phyloP scores from a whole-genome alignment of 192 early-diverging fungal genomes.

The Gaertneriomyces sp. region DNA sequence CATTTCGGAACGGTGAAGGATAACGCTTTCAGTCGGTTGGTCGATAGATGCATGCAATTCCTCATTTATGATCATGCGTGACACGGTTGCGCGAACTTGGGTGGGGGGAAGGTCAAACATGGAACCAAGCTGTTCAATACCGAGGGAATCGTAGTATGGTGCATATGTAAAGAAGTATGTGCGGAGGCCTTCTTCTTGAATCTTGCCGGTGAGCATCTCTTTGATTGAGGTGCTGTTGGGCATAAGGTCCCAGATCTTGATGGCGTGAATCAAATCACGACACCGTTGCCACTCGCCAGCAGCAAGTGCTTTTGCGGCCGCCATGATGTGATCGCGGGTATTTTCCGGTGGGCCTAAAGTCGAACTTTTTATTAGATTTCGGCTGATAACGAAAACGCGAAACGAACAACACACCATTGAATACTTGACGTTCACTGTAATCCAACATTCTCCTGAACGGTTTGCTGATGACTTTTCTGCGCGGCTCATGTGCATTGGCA shows the following conservation, averaged over 20 bases:
- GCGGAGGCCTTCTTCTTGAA: conserved; percentile 93
- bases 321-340: conserved; percentile 99
- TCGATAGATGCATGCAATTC: conserved; percentile 88
- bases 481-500: conserved; percentile 54
- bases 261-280: conserved; percentile 75
- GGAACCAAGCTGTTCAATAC: conserved; percentile 70
- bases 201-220: conserved; percentile 84
- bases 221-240: conserved; percentile 79
- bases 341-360: conserved; percentile 84
- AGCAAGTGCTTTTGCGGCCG: conserved; percentile 85
- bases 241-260: conserved; percentile 97
- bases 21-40: conserved; percentile 73
- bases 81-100: conserved; percentile 70
- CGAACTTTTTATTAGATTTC: background rate
- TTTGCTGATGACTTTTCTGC: conserved; percentile 75
- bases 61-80: conserved; percentile 92
- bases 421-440: conserved; percentile 93
- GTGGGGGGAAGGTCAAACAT: conserved; percentile 81
- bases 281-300: conserved; percentile 91
- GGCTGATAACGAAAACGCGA: conserved; percentile 5
- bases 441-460: conserved; percentile 91
- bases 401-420: conserved; percentile 59
- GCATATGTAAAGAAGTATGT: conserved; percentile 95
- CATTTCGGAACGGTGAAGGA: conserved; percentile 68
- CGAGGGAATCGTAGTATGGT: conserved; percentile 84